Base-by-base conservation (phyloP, 371 early-diverging fungal species). In the Mortierella polycephala region DNA sequence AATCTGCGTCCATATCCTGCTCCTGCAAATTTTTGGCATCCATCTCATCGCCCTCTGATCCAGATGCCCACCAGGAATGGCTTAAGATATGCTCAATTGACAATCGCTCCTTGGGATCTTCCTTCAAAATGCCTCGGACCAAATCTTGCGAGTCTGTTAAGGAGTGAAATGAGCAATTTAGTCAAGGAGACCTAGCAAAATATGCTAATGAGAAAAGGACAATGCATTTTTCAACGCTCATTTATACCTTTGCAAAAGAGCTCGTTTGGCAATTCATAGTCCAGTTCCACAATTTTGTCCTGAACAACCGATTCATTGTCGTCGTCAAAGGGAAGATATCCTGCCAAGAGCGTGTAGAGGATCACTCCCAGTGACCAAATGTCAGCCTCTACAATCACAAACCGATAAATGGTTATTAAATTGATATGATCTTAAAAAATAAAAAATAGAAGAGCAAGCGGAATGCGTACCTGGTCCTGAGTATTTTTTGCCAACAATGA, bases 311-410 rank as follows among this genome's bases (percentile, higher is more conserved):
- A 69, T 60, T 94, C 94, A 65, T 86, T 90, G 64, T 94, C 94
- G 60, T 93, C 95, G 67, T 95, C 95, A 84, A 94, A 95, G 2
- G 96, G 95, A 11, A 94, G 84, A 67, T 89, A 89, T 2, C 94
- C 95, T 51, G 91, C 90, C n/a, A 94, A 68, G 14, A 95, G 83
- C 0, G 94, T 93, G 72, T 90, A 96, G 9, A 96, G 82, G 71
- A 95, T 93, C 30, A 95, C 91, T 37, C 94, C 95, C 13, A 96
- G 73, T 0, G 94, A 93, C 96, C 96, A 96, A 46, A 94, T 86
- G 79, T 96, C 96, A 20, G 93, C 92, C 86, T 93, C 91, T 87
- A 75, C 59, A 60, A 50, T 41, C 16, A 16, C 12, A 30, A 39
- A 51, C 14, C 2, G 45, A 44, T 23, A 20, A 30, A 13, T 56